These are phyloP conservation scores for Gnaphalium uliginosum DNA, from an alignment of 129 eudicot genomes.

Conservation along the genomic window DNA sequence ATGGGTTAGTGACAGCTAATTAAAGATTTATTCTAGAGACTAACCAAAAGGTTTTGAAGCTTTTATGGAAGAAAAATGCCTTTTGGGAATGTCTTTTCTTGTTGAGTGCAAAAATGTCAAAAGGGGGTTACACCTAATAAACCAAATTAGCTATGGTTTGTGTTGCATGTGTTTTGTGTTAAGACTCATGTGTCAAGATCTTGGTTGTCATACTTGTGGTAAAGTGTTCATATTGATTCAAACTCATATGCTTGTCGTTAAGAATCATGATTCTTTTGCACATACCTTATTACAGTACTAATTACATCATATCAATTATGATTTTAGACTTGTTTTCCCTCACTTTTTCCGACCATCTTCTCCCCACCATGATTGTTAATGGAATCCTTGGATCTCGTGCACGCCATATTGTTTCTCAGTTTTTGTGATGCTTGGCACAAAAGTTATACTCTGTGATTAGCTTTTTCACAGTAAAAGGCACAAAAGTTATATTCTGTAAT, in stretches of 20 bases:
- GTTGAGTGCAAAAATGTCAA: slow-evolving; percentile 57
- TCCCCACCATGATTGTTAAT: slow-evolving; percentile 12
- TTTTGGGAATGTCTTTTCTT: slow-evolving; percentile 45
- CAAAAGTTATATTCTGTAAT: background rate
- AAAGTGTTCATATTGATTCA: slow-evolving; percentile 11
- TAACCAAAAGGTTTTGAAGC: slow-evolving; percentile 30
- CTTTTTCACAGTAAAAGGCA: background rate
- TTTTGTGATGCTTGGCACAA: slow-evolving; percentile 12
- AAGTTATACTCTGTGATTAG: background rate
- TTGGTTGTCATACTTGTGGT: slow-evolving; percentile 15
- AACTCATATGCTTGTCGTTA: slow-evolving; percentile 13
- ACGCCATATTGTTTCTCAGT: slow-evolving; percentile 7
- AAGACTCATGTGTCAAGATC: slow-evolving; percentile 25
- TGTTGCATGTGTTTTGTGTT: slow-evolving; percentile 23
- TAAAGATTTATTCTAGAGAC: slow-evolving; percentile 18
- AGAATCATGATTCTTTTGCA: slow-evolving; percentile 1
- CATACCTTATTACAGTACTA: background rate
- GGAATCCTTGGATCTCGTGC: slow-evolving; percentile 34
- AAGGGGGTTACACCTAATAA: slow-evolving; percentile 59
- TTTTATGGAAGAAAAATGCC: slow-evolving; percentile 38
- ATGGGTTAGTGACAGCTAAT: slow-evolving; percentile 47
- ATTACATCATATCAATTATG: background rate
- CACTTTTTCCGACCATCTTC: slow-evolving; percentile 21
- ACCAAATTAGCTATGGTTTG: slow-evolving; percentile 31
- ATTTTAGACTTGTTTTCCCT: slow-evolving; percentile 5